Evolutionary conservation across 768 basidiomycete genomes (phyloP), one percentile per base, ranked within the genome.

Genomic region (Lentinus brumalis): DNA sequence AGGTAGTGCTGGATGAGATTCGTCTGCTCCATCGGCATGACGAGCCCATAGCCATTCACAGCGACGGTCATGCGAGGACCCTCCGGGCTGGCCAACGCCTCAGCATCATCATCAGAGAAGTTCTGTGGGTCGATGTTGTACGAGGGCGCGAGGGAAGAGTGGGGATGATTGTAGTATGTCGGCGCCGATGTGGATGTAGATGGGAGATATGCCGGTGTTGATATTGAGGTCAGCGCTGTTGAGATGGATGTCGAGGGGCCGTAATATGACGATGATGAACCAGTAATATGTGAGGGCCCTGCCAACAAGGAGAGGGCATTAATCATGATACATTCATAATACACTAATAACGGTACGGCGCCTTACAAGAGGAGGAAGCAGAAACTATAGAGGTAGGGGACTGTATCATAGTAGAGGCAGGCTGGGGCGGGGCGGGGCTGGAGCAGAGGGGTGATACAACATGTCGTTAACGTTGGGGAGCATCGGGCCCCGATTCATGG

Each of bases 281-380:
- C 65, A 59, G 61, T 53, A 46, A 26, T 26, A 45, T 45, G 53
- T 29, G 57, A 60, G 57, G 60, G 66, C 82, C 81, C 83, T 84
- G 80, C 74, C 76, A 79, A 76, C 72, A 80, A 26, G 78, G 77
- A 73, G 75, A 80, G 79, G 80, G 75, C 76, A 78, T 86, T 87
- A 83, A 87, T 84, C 77, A 83, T 78, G 81, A 81, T 85, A 86
- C 84, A 84, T 82, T 78, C 75, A 85, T 81, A 81, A 83, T 79
- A 79, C 76, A 81, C 86, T 78, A 86, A 81, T 85, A 85, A 69
- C 78, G 81, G 82, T 87, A 87, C 86, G 83, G 76, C 69, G 75
- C 83, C 87, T 88, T 88, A 88, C 87, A 86, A 82, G 83, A 75
- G 66, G 71, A 66, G 60, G 71, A 67, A 61, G 72, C 66, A 65